Conservation (phyloP, 2,329 filamentous ascomycete genomes). For the Neoarthrinium moseri region DNA sequence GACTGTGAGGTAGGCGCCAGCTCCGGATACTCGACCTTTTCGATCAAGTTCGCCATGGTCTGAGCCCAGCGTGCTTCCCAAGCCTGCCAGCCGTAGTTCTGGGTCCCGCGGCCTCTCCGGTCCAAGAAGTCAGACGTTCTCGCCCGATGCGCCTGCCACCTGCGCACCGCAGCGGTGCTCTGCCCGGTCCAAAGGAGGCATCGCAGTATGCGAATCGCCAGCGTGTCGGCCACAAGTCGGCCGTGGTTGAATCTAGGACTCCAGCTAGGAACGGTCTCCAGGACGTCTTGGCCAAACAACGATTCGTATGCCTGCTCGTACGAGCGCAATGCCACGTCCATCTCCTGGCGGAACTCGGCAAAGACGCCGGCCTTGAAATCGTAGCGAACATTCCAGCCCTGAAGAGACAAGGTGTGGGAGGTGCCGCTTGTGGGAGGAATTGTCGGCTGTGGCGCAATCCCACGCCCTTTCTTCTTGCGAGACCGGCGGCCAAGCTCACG, state of each 20-base stretch:
- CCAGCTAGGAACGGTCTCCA: constrained; percentile 89
- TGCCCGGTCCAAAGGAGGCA: constrained; percentile 80
- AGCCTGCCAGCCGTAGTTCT: constrained; percentile 89
- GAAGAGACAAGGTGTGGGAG: constrained; percentile 78
- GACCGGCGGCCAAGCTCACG: constrained; percentile 90
- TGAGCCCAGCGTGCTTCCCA: constrained; percentile 79
- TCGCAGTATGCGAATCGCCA: constrained; percentile 77
- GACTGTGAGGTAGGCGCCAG: constrained; percentile 41
- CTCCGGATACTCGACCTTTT: constrained; percentile 51
- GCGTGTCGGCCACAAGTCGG: constrained; percentile 79
- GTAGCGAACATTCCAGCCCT: constrained; percentile 91
- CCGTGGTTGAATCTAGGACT: constrained; percentile 88
- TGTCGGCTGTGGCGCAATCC: constrained; percentile 75
- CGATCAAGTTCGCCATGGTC: constrained; percentile 61
- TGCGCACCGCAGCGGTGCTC: constrained; percentile 74
- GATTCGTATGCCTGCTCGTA: constrained; percentile 87
- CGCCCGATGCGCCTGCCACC: constrained; percentile 76
- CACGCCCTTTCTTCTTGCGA: constrained; percentile 81
- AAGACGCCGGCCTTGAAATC: constrained; percentile 92
- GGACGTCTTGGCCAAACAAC: constrained; percentile 76
- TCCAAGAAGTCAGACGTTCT: constrained; percentile 77
- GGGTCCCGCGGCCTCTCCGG: constrained; percentile 77
- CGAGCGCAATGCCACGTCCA: constrained; percentile 80
- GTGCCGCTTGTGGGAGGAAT: constrained; percentile 80
- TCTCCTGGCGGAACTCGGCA: constrained; percentile 89